Percentiles rank a stretch among this genome's conserved stretches.
These are phyloP conservation scores for Trichoderma endophyticum DNA, from an alignment of 2,329 filamentous ascomycete species.

Conservation along the genomic window DNA sequence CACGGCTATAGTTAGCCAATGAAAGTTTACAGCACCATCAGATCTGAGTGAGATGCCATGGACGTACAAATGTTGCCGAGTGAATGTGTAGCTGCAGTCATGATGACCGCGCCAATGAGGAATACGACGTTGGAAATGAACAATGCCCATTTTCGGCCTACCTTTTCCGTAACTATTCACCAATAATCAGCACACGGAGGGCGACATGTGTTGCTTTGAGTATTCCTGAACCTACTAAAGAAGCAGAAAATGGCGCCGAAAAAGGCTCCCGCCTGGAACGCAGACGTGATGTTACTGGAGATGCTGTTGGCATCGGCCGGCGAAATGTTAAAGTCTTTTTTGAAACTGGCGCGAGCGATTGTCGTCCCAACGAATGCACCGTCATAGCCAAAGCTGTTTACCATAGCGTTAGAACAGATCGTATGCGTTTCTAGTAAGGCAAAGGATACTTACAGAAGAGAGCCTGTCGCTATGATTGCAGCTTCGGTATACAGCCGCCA, in stretches of 20 bases:
- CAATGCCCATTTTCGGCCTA: slow-evolving; percentile 48
- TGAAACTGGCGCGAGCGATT: slow-evolving; percentile 48
- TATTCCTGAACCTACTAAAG: slow-evolving; percentile 28
- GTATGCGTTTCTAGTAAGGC: fast-evolving
- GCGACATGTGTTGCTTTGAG: neutral
- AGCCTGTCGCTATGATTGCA: slow-evolving; percentile 48
- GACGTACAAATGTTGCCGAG: slow-evolving; percentile 42
- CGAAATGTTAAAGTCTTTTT: slow-evolving; percentile 38
- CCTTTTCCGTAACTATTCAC: slow-evolving; percentile 40
- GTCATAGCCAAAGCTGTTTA: slow-evolving; percentile 49
- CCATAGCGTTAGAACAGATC: neutral
- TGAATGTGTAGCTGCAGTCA: slow-evolving; percentile 40
- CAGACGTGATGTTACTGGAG: slow-evolving; percentile 44
- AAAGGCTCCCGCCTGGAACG: slow-evolving; percentile 50
- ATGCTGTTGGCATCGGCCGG: slow-evolving; percentile 30
- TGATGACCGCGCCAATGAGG: slow-evolving; percentile 43
- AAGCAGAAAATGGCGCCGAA: slow-evolving; percentile 51
- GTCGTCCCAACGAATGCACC: slow-evolving; percentile 54
- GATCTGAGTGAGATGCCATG: fast-evolving
- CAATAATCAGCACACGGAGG: neutral
- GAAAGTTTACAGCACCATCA: fast-evolving
- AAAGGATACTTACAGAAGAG: slow-evolving; percentile 33
- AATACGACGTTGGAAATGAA: slow-evolving; percentile 46
- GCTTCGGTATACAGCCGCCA: slow-evolving; percentile 48
- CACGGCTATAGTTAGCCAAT: neutral